Evolutionary conservation across 108 stramenopile species (phyloP).

Genomic region (Nitzschia palea): DNA sequence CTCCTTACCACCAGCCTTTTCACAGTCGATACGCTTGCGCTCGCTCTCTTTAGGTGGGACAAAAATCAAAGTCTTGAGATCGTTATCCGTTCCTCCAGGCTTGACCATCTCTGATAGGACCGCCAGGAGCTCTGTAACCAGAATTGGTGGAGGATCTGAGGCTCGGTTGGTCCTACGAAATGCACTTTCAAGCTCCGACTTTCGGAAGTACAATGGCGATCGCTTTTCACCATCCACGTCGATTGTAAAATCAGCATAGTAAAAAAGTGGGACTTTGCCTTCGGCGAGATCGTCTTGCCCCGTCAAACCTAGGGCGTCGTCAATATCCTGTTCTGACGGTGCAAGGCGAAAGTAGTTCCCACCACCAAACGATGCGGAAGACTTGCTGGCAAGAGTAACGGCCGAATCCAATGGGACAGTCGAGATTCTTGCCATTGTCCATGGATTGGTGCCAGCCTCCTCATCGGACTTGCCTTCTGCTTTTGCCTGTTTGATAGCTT

Average conservation of each 20-base stretch:
- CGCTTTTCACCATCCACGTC: constrained; percentile 22
- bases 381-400: constrained; percentile 59
- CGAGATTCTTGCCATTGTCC: constrained; percentile 67
- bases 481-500: constrained; percentile 55
- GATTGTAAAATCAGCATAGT: constrained; percentile 65
- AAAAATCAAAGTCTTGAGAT: constrained; percentile 54
- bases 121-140: constrained; percentile 74
- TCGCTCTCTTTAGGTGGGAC: constrained; percentile 66
- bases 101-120: constrained; percentile 55
- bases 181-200: constrained; percentile 58
- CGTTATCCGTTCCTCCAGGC: constrained; percentile 54
- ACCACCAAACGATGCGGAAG: constrained; percentile 28
- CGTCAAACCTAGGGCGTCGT: constrained; percentile 59
- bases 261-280: constrained; percentile 82
- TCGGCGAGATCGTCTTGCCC: constrained; percentile 70
- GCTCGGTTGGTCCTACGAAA: constrained; percentile 46
- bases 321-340: constrained; percentile 63
- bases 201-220: constrained; percentile 70
- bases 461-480: constrained; percentile 41
- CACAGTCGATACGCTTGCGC: constrained; percentile 49
- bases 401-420: constrained; percentile 80
- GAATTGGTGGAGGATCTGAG: constrained; percentile 23
- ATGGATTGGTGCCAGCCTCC: constrained; percentile 66
- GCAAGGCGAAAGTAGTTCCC: constrained; percentile 71
- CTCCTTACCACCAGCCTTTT: constrained; percentile 56